Evolutionary conservation across 2,329 filamentous ascomycete species (phyloP).

Genomic region (Botrytis pseudocinerea): DNA sequence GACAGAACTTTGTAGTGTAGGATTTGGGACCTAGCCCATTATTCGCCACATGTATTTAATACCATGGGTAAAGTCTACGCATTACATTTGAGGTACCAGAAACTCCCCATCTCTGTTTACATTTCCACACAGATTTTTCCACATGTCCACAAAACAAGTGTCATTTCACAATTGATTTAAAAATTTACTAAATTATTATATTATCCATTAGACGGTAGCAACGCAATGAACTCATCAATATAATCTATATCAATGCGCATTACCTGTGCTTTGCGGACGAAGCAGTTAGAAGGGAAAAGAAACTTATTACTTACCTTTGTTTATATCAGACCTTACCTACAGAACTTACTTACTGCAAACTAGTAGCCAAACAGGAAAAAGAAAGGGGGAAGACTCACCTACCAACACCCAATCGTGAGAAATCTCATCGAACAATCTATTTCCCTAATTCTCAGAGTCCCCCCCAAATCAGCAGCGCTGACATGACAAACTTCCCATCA

Average conservation of each 20-base stretch:
- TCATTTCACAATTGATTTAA: neutral
- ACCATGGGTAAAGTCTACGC: neutral
- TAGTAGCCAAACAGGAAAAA: too few species aligned
- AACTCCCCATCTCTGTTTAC: neutral
- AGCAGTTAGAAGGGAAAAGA: neutral
- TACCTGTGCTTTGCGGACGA: neutral
- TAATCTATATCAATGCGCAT: neutral
- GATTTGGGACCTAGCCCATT: neutral
- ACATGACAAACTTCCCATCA: too few species aligned
- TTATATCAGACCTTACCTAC: too few species aligned
- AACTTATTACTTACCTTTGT: neutral
- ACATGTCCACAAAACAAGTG: neutral
- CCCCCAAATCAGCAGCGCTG: too few species aligned
- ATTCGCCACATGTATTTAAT: neutral
- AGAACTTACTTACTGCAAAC: too few species aligned
- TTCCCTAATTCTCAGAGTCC: too few species aligned
- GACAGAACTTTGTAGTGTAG: neutral
- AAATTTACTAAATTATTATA: neutral
- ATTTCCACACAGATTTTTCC: rapidly evolving
- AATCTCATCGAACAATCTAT: too few species aligned
- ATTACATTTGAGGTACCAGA: neutral
- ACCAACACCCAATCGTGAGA: too few species aligned
- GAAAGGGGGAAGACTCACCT: too few species aligned
- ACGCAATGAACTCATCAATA: neutral
- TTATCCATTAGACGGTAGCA: neutral